A percentile compares a stretch with the other conserved stretches of the same genome.
Conservation (phyloP, 2,329 filamentous ascomycete species). For the Scedosporium boydii region DNA sequence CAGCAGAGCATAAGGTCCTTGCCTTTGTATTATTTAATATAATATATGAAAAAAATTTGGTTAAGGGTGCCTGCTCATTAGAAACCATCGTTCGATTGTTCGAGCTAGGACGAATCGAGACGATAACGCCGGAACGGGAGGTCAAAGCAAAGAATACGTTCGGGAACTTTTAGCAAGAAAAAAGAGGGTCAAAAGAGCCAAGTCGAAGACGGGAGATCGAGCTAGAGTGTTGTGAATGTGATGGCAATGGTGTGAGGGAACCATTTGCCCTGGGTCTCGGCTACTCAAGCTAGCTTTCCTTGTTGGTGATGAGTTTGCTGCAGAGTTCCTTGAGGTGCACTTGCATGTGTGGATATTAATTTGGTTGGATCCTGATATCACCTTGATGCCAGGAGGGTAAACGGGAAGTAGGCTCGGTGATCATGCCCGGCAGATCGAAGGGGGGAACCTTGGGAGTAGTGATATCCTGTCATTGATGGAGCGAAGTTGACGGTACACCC, state of each 20-base stretch:
- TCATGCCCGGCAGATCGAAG: neutral
- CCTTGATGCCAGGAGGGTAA: neutral
- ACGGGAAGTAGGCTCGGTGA: neutral
- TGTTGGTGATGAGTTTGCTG: neutral
- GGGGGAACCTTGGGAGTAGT: neutral
- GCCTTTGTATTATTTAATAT: neutral
- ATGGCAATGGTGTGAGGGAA: neutral
- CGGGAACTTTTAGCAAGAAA: neutral
- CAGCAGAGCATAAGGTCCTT: neutral
- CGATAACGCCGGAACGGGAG: neutral
- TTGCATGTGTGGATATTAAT: neutral
- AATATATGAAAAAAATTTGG: neutral
- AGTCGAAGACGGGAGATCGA: neutral
- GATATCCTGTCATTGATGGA: neutral
- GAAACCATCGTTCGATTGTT: neutral
- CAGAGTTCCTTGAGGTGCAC: neutral
- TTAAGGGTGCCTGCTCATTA: neutral
- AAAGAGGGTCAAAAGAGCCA: neutral
- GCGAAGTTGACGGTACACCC: neutral
- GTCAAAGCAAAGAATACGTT: neutral
- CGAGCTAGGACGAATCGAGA: neutral
- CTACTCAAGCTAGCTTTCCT: neutral
- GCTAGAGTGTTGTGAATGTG: neutral
- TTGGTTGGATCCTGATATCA: neutral
- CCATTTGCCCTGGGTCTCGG: neutral